Conservation (phyloP, 1,139 yeast genomes). For the Zygoascus sp. region DNA sequence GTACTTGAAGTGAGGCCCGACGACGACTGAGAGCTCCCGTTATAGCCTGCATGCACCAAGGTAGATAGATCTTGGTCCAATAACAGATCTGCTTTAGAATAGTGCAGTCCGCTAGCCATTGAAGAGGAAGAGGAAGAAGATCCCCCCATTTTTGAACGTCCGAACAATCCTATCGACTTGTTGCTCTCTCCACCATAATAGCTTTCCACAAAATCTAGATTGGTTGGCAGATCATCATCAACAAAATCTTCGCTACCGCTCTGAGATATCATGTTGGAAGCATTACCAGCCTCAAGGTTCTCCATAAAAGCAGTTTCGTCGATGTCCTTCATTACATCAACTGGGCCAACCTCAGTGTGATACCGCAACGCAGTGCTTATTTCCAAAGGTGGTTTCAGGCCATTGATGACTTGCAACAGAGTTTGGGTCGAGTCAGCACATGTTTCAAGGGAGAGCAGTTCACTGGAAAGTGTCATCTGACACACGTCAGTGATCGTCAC, state of each 20-base stretch:
- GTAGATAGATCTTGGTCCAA: slow-evolving; percentile 33
- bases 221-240: slow-evolving; percentile 29
- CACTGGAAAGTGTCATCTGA: slow-evolving; percentile 16
- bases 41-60: slow-evolving; percentile 4
- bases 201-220: slow-evolving; percentile 37
- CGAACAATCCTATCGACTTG: slow-evolving; percentile 20
- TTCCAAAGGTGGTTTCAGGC: slow-evolving; percentile 62
- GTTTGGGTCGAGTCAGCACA: slow-evolving; percentile 87
- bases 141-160: slow-evolving; percentile 18
- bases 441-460: slow-evolving; percentile 36
- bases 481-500: slow-evolving; percentile 5
- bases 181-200: slow-evolving; percentile 33
- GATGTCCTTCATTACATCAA: slow-evolving; percentile 49
- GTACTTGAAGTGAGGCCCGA: slow-evolving; percentile 2
- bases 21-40: neutral
- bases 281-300: neutral
- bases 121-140: slow-evolving; percentile 18
- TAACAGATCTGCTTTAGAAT: slow-evolving; percentile 32
- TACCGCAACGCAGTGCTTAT: slow-evolving; percentile 47
- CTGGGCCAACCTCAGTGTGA: slow-evolving; percentile 31
- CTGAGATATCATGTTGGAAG: slow-evolving; percentile 1
- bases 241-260: slow-evolving; percentile 23
- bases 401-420: slow-evolving; percentile 60
- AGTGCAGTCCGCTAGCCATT: slow-evolving; percentile 14
- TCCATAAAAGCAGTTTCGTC: slow-evolving; percentile 38